Percentiles rank a stretch among this genome's conserved stretches.
These are phyloP conservation scores for Cercospora beticola DNA, from an alignment of 2,329 filamentous ascomycete genomes.

Conservation along the genomic window DNA sequence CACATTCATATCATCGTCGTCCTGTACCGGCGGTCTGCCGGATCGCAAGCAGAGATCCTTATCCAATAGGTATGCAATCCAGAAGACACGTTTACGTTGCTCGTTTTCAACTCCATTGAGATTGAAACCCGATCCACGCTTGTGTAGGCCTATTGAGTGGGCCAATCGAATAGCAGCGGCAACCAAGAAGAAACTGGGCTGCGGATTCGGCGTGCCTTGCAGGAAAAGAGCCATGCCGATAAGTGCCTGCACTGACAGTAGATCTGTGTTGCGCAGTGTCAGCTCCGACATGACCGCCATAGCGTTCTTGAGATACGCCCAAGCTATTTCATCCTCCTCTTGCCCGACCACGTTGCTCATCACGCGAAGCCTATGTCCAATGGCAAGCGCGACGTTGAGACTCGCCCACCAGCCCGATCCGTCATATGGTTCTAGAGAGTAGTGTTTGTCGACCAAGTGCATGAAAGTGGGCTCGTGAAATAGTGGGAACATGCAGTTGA, in stretches of 20 bases:
- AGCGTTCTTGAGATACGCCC: conserved; percentile 94
- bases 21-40: conserved; percentile 69
- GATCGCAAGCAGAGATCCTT: conserved; percentile 72
- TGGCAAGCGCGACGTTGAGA: conserved; percentile 89
- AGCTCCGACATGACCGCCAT: conserved; percentile 90
- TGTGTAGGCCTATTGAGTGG: conserved; percentile 93
- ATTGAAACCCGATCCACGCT: conserved; percentile 87
- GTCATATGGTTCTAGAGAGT: conserved; percentile 87
- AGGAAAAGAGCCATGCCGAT: conserved; percentile 92
- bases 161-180: conserved; percentile 86
- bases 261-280: conserved; percentile 92
- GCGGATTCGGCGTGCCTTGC: conserved; percentile 93
- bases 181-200: conserved; percentile 87
- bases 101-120: conserved; percentile 92
- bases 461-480: conserved; percentile 99
- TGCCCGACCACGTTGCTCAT: conserved; percentile 91
- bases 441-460: conserved; percentile 92
- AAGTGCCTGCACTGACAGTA: conserved; percentile 90
- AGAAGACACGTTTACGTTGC: conserved; percentile 77
- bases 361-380: conserved; percentile 84
- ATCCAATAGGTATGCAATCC: conserved; percentile 73
- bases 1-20: conserved; percentile 89
- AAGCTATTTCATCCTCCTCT: conserved; percentile 91
- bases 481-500: conserved; percentile 97
- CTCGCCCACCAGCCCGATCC: conserved; percentile 98